phyloP scores from a whole-genome alignment of 2,329 filamentous ascomycete genomes.

The Pyricularia pennisetigena region DNA sequence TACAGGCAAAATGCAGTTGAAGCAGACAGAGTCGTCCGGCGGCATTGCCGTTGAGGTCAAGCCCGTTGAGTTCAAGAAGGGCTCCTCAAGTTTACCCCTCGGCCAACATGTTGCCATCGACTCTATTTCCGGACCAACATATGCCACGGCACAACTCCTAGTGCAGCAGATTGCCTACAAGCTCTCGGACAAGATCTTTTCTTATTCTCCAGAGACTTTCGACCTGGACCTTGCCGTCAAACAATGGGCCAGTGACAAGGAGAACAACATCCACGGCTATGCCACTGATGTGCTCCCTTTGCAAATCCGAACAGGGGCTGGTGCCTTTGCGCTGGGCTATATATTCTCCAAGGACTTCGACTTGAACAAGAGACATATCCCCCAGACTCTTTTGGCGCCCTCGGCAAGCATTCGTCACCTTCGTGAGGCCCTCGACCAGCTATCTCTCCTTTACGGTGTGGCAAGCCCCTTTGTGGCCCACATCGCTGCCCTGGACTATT shows the following conservation, averaged over 20 bases:
- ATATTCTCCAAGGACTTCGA: slow-evolving; percentile 98
- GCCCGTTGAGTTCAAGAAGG: slow-evolving; percentile 21
- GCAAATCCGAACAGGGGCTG: slow-evolving; percentile 82
- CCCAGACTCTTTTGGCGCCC: slow-evolving; percentile 82
- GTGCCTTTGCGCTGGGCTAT: slow-evolving; percentile 86
- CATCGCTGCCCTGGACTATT: slow-evolving; percentile 83
- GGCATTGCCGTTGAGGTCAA: slow-evolving; percentile 7
- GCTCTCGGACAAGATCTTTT: slow-evolving; percentile 94
- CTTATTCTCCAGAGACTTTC: slow-evolving; percentile 90
- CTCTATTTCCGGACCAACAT: slow-evolving; percentile 75
- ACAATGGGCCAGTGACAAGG: slow-evolving; percentile 60
- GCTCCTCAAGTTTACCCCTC: slow-evolving; percentile 46
- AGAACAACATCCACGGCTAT: slow-evolving; percentile 76
- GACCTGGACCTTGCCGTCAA: slow-evolving; percentile 78
- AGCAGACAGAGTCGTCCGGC: slow-evolving; percentile 13
- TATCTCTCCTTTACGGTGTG: slow-evolving; percentile 82
- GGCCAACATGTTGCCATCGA: slow-evolving; percentile 43
- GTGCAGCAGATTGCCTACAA: slow-evolving; percentile 95
- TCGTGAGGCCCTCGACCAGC: slow-evolving; percentile 78
- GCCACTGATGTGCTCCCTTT: slow-evolving; percentile 68
- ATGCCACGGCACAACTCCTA: slow-evolving; percentile 84
- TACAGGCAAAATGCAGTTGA: slow-evolving; percentile 12
- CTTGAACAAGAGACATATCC: slow-evolving; percentile 78
- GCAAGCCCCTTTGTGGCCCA: slow-evolving; percentile 91
- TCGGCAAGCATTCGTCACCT: slow-evolving; percentile 74